Conservation (phyloP, 805 yeast species). For the Monosporozyma unispora region DNA sequence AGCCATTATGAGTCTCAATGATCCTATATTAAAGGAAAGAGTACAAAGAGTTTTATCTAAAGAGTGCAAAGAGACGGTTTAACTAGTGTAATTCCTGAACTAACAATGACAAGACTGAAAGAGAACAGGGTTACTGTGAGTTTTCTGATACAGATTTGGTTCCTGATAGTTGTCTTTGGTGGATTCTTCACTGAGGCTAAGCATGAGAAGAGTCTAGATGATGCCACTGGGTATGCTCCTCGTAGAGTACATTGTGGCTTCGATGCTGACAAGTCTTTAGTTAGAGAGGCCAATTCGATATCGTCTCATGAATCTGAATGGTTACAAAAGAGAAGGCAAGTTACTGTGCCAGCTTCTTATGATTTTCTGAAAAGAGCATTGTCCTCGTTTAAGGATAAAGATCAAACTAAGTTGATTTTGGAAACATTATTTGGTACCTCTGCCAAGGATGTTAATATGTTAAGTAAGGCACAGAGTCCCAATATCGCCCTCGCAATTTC, state of each 20-base stretch:
- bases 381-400: constrained; percentile 6
- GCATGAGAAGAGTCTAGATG: background rate
- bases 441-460: too few species aligned
- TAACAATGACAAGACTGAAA: background rate
- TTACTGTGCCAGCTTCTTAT: constrained; percentile 37
- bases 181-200: background rate
- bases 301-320: constrained; percentile 41
- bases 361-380: constrained; percentile 38
- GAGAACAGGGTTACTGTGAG: background rate
- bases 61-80: background rate
- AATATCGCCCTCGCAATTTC: constrained; percentile 55
- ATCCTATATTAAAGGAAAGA: background rate
- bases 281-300: constrained; percentile 20
- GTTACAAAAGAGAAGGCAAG: constrained; percentile 38
- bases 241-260: constrained; percentile 2
- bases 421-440: constrained; percentile 8
- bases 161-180: background rate
- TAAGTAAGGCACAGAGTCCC: constrained; percentile 19
- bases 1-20: too few species aligned
- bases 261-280: background rate
- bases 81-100: too few species aligned
- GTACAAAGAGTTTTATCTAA: background rate
- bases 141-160: background rate
- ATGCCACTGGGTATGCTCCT: constrained; percentile 5
- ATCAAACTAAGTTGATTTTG: background rate